Base-by-base conservation (phyloP, 1,284 basidiomycete genomes). In the Trametes pubescens region DNA sequence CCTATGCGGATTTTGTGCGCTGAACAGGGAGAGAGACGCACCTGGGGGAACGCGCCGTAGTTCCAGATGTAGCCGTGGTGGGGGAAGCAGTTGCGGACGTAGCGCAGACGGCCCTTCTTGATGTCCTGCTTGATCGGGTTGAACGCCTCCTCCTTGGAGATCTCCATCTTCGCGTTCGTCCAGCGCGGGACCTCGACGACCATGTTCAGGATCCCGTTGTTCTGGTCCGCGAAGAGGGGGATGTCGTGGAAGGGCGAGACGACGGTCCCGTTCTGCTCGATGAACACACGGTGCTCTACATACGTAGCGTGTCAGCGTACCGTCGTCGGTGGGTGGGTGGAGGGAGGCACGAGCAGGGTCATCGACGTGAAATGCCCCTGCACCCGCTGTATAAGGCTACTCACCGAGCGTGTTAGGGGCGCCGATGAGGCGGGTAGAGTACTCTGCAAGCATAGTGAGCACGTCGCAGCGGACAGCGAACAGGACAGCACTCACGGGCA, bases 151-250 rank as follows among this genome's bases (percentile, higher is more conserved):
- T 98, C 95, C 83, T 98, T 99, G 80, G 87, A 96, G 80, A 98
- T 98, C 83, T 99, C 97, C 89, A 98, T 91, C 88, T 98, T 98
- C 63, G 95, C 95, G 86, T 99, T 99, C 79, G 96, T 98, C 98
- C 98, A 99, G 75, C 98, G 92, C 58, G 98, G 98, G 66, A 99
- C 92, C 83, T 99, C 97, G 77, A 98, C 96, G 78, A 98, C 83
- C 95, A 98, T 97, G 90, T 98, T 97, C 81, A 98, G 86, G 84
- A 99, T 92, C 76, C 92, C 93, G 79, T 92, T 92, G 82, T 84
- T 90, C 82, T 91, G 92, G 82, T 98, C 94, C 65, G 95, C 94
- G 79, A 96, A 98, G 75, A 98, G 93, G 29, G 96, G 96, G 75
- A 98, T 92, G 81, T 98, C 96, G 78, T 98, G 96, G 88, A 95